phyloP scores from a whole-genome alignment of 305 asterid genomes.

The Fraxinus sp. region DNA sequence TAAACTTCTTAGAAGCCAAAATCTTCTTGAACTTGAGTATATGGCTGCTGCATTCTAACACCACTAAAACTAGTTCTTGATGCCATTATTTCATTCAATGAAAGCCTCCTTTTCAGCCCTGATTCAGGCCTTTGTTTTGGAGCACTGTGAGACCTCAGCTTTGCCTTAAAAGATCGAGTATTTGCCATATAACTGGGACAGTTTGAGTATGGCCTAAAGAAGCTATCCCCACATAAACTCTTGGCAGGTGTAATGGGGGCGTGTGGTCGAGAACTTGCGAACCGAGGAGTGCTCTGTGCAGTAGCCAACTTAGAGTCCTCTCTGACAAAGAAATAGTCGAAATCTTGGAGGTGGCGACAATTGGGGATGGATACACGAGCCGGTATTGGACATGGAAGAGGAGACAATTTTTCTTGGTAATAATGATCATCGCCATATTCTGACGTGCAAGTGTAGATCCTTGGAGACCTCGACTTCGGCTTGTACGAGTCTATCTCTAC shows the following conservation, averaged over 20 bases:
- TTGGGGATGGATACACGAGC: constrained; percentile 60
- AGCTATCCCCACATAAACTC: constrained; percentile 51
- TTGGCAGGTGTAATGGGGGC: constrained; percentile 54
- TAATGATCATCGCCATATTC: constrained; percentile 61
- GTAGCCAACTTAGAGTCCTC: constrained; percentile 62
- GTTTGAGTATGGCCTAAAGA: constrained; percentile 48
- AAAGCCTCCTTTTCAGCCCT: constrained; percentile 54
- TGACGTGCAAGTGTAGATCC: constrained; percentile 44
- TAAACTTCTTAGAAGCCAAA: constrained; percentile 28
- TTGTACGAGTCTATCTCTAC: constrained; percentile 80
- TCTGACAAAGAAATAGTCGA: constrained; percentile 51
- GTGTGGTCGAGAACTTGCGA: constrained; percentile 44
- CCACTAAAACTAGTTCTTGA: constrained; percentile 83
- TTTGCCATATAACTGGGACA: constrained; percentile 74
- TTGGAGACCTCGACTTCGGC: constrained; percentile 60
- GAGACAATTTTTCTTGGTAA: constrained; percentile 50
- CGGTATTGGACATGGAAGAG: constrained; percentile 55
- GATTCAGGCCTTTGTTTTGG: constrained; percentile 77
- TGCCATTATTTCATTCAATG: constrained; percentile 71
- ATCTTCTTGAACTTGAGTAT: constrained; percentile 59
- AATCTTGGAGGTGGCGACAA: constrained; percentile 43
- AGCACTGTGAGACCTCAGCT: constrained; percentile 73
- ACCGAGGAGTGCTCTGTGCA: constrained; percentile 74
- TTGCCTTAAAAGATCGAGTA: constrained; percentile 72
- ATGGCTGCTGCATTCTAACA: constrained; percentile 66